Evolutionary conservation across 805 yeast species (phyloP), one percentile per base, ranked within the genome.

Genomic region (Barnettozyma botsteinii): DNA sequence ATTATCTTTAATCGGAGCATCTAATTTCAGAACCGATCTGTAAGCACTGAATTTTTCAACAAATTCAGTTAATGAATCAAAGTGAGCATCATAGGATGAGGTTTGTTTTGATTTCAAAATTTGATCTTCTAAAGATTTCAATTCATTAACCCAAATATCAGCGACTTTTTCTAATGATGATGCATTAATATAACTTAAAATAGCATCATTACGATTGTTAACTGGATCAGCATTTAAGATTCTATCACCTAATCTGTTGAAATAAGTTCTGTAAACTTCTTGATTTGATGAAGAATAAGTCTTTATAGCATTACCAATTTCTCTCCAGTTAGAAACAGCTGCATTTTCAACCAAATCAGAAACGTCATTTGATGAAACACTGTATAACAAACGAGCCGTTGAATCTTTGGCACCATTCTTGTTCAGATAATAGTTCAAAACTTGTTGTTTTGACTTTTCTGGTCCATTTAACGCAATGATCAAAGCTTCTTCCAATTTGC

Each of bases 41-140:
- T 79, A 88, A 20, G 85, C 81, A 27, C 87, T 75, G 46, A 89
- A 74, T 62, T 89, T 89, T 59, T 85, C 95, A 38, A 86, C 83
- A 56, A 88, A 82, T 53, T 77, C 81, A 38, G 82, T 81, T 58
- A 91, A 68, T 8, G 96, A 83, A 50, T 77, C 83, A 50, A 83
- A 79, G 54, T 87, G 87, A 18, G 96, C 95, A 48, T 83, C 93
- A 40, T 83, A 81, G 2, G 86, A 78, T 3, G 95, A 75, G 10
- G 58, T 58, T 30, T 62, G 63, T 24, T 61, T 60, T n/a, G 60
- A 43, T 30, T 56, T 53, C 28, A 66, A 47, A 30, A 73, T 59
- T 28, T 67, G 60, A 9, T 65, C 61, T 48, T 77, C 81, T 22
- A 65, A 55, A 1, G 66, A 55, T 35, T 70, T 63, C 53, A 83